Evolutionary conservation across 2,329 filamentous ascomycete species (phyloP).

Genomic region (Diatrype stigma): DNA sequence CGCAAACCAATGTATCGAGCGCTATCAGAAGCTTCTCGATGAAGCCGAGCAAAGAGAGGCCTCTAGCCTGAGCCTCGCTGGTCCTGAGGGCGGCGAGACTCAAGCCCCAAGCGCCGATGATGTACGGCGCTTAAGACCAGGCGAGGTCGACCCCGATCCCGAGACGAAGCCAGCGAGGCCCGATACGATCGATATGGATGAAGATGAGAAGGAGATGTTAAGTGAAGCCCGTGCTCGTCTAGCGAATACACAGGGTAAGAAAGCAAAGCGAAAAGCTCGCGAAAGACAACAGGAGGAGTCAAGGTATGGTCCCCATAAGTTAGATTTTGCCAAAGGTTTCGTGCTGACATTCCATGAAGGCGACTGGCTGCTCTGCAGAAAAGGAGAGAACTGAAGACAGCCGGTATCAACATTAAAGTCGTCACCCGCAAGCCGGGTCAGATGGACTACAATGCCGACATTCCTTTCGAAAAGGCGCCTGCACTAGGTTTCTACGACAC

Average conservation of each 20-base stretch:
- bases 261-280: slow-evolving; percentile 94
- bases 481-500: slow-evolving; percentile 92
- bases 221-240: slow-evolving; percentile 94
- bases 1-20: slow-evolving; percentile 93
- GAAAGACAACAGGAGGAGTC: slow-evolving; percentile 96
- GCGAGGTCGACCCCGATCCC: slow-evolving; percentile 94
- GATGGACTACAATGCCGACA: slow-evolving; percentile 99
- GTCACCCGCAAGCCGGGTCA: slow-evolving; percentile 86
- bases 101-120: slow-evolving; percentile 88
- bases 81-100: slow-evolving; percentile 81
- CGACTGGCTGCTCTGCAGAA: slow-evolving; percentile 89
- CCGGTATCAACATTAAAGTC: slow-evolving; percentile 97
- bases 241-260: slow-evolving; percentile 98
- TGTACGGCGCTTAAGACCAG: slow-evolving; percentile 80
- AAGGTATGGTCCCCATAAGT: slow-evolving; percentile 19
- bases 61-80: slow-evolving; percentile 74
- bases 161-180: slow-evolving; percentile 94
- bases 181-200: slow-evolving; percentile 96
- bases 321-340: not conserved
- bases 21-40: slow-evolving; percentile 93
- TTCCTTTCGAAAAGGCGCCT: slow-evolving; percentile 92
- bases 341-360: slow-evolving; percentile 28
- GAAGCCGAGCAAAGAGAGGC: slow-evolving; percentile 89
- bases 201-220: slow-evolving; percentile 99
- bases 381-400: slow-evolving; percentile 91